phyloP scores from a whole-genome alignment of 768 basidiomycete species.

The Hirschioporus abietinus region DNA sequence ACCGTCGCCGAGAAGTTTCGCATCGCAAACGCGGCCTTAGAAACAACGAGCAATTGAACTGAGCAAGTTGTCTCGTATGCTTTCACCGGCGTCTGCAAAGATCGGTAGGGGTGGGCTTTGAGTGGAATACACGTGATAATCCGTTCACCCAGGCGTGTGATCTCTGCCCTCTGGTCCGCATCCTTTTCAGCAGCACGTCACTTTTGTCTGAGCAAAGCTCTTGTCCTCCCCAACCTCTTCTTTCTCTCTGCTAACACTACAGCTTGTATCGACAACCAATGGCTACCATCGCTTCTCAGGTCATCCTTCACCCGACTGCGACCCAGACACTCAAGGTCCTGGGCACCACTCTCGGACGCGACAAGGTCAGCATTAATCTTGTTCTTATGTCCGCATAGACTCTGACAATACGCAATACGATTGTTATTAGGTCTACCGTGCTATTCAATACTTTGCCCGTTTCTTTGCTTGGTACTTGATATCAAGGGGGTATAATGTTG shows the following conservation, averaged over 20 bases:
- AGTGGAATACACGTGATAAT: conserved; percentile 1
- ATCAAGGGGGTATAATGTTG: conserved; percentile 59
- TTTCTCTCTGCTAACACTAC: neutral
- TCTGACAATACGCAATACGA: neutral
- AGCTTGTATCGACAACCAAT: conserved; percentile 14
- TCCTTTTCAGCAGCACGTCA: neutral
- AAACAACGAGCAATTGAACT: neutral
- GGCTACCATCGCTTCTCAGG: conserved; percentile 55
- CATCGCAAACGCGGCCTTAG: neutral
- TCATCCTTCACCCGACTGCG: conserved; percentile 81
- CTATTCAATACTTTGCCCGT: conserved; percentile 86
- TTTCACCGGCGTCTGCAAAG: neutral
- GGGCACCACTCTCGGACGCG: conserved; percentile 79
- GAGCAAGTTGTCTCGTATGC: neutral
- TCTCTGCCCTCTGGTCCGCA: neutral
- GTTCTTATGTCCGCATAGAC: neutral
- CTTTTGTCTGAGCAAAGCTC: neutral
- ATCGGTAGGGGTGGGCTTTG: neutral
- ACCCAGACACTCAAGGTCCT: conserved; percentile 73
- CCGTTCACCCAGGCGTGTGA: neutral
- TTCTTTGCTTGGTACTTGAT: conserved; percentile 83
- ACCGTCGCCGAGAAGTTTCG: too few relatives aligned
- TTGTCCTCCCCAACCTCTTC: neutral
- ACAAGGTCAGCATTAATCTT: conserved; percentile 59
- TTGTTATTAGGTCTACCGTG: conserved; percentile 67